phyloP scores from a whole-genome alignment of 179 eudicot species.

The Gypsophila paniculata region DNA sequence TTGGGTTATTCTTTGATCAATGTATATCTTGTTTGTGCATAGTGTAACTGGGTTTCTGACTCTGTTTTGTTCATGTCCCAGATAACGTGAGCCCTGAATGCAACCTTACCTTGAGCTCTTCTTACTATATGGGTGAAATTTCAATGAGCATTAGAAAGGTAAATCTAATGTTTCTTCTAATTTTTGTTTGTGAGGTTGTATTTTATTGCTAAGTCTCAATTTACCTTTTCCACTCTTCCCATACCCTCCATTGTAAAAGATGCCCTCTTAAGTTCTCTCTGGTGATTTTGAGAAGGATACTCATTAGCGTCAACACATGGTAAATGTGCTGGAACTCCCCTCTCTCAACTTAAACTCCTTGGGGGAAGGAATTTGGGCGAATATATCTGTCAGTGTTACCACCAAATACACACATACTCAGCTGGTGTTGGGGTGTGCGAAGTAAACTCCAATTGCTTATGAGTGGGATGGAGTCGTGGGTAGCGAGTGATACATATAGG shows the following conservation, averaged over 20 bases:
- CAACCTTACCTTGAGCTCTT: slow-evolving; percentile 67
- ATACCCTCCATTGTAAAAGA: background rate
- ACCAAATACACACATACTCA: background rate
- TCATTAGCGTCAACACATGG: background rate
- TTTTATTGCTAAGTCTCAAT: background rate
- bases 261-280: background rate
- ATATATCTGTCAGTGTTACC: background rate
- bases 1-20: background rate
- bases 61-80: slow-evolving; percentile 29
- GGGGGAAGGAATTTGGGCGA: background rate
- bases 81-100: slow-evolving; percentile 85
- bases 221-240: background rate
- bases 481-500: background rate
- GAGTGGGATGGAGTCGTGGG: background rate
- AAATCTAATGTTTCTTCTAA: slow-evolving; percentile 17
- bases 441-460: background rate
- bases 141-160: slow-evolving; percentile 85
- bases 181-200: slow-evolving; percentile 5
- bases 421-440: background rate
- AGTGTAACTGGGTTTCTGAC: slow-evolving; percentile 4
- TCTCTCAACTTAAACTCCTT: background rate
- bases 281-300: background rate
- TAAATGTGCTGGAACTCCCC: background rate
- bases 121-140: slow-evolving; percentile 83
- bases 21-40: background rate